A percentile compares a stretch with the other conserved stretches of the same genome.
phyloP scores from a whole-genome alignment of 495 filamentous ascomycete genomes.

The Lophiostoma macrostomum region DNA sequence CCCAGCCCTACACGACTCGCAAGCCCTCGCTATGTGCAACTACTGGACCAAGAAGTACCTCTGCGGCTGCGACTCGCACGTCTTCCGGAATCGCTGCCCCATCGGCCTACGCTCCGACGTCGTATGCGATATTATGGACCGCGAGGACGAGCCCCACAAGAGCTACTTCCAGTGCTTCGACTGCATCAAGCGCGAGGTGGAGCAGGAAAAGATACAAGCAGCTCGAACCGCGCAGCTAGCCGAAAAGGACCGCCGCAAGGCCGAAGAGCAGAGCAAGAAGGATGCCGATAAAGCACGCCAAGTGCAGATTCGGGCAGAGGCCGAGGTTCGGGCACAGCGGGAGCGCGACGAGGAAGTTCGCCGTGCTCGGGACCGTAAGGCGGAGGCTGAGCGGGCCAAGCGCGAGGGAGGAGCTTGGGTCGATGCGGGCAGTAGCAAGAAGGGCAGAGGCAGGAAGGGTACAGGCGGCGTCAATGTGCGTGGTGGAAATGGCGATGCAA shows the following conservation, averaged over 20 bases:
- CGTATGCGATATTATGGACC: not conserved
- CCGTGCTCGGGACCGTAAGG: not conserved
- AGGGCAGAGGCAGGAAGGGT: not conserved
- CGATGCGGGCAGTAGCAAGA: conserved; percentile 4
- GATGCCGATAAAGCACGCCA: not conserved
- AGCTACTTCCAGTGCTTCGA: conserved; percentile 22
- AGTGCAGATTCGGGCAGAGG: conserved; percentile 1
- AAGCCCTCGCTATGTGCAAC: conserved; percentile 8
- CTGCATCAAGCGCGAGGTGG: conserved; percentile 1
- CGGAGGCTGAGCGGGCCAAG: not conserved
- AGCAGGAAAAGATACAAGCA: not conserved
- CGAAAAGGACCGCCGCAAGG: not conserved
- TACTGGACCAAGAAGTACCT: conserved; percentile 12
- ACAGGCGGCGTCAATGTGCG: not conserved
- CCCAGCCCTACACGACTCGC: not conserved
- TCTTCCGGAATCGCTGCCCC: conserved; percentile 9
- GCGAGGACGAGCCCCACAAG: not conserved
- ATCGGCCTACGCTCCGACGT: not conserved
- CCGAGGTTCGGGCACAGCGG: not conserved
- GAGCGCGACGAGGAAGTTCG: not conserved
- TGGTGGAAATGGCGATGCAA: not conserved
- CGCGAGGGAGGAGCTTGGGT: not conserved
- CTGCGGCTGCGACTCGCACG: conserved; percentile 9
- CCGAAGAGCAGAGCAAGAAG: not conserved
- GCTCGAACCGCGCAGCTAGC: too few species aligned